Percentiles rank a stretch among this genome's conserved stretches.
These are phyloP conservation scores for Spencermartinsiella ligniputridi DNA, from an alignment of 1,139 yeast genomes.

Conservation along the genomic window DNA sequence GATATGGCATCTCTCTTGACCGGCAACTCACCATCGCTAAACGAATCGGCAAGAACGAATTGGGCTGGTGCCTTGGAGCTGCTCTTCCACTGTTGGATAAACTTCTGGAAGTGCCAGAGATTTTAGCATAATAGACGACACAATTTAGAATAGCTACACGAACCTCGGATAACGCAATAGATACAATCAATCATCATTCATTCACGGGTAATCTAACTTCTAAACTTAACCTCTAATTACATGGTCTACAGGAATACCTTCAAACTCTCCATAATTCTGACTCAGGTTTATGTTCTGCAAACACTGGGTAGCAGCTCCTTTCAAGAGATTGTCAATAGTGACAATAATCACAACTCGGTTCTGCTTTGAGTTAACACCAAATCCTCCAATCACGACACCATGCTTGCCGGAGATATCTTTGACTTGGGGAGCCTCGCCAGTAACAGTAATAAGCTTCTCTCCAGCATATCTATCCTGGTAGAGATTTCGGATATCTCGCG, in stretches of 20 bases:
- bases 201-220: too few species aligned
- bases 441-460: slow-evolving; percentile 77
- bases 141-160: neutral
- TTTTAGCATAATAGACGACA: neutral
- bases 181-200: neutral
- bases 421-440: slow-evolving; percentile 90
- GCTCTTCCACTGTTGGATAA: slow-evolving; percentile 66
- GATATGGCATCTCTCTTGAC: slow-evolving; percentile 81
- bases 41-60: slow-evolving; percentile 72
- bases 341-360: slow-evolving; percentile 92
- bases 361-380: slow-evolving; percentile 83
- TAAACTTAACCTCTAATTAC: slow-evolving; percentile 26
- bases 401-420: slow-evolving; percentile 90
- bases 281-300: slow-evolving; percentile 90
- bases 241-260: slow-evolving; percentile 66
- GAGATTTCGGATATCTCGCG: slow-evolving; percentile 77
- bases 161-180: neutral
- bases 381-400: slow-evolving; percentile 92
- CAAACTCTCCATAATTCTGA: slow-evolving; percentile 87
- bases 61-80: slow-evolving; percentile 96
- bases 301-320: slow-evolving; percentile 99
- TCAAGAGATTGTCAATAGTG: slow-evolving; percentile 88
- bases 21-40: slow-evolving; percentile 83
- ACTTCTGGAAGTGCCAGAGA: slow-evolving; percentile 4
- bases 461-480: slow-evolving; percentile 87